These are phyloP conservation scores for Pelargonium myrrhifolium DNA, from an alignment of 441 rosid species.

Conservation along the genomic window DNA sequence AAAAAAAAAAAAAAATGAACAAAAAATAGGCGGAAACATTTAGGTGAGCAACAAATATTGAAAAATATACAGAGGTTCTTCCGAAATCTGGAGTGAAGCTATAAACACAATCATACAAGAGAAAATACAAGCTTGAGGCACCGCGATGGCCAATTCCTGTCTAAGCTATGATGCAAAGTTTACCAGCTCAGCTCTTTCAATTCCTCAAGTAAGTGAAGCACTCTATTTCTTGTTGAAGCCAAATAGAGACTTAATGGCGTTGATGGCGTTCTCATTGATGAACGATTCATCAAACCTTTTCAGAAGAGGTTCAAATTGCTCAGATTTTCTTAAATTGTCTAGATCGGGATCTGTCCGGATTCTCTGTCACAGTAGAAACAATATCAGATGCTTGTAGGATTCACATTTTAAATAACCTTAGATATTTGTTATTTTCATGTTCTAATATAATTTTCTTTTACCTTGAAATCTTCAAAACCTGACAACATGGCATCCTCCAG, in stretches of 20 bases:
- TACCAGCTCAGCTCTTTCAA: too few relatives aligned
- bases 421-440: neutral
- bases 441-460: conserved; percentile 14
- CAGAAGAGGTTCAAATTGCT: conserved; percentile 60
- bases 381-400: conserved; percentile 15
- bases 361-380: conserved; percentile 45
- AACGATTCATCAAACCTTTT: conserved; percentile 86
- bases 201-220: neutral
- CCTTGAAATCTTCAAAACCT: conserved; percentile 89
- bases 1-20: too few relatives aligned
- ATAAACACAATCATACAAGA: too few relatives aligned
- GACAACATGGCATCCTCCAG: conserved; percentile 74
- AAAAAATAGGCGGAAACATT: too few relatives aligned
- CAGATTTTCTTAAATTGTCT: conserved; percentile 44
- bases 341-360: conserved; percentile 82
- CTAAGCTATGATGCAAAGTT: too few relatives aligned
- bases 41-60: too few relatives aligned
- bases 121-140: too few relatives aligned
- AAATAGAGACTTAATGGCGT: conserved; percentile 84
- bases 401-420: neutral
- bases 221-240: conserved; percentile 69
- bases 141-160: too few relatives aligned
- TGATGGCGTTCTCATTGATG: conserved; percentile 86
- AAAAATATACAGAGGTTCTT: too few relatives aligned
- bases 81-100: too few relatives aligned